Conservation (phyloP, 75 land plant species). For the Sequoiadendron giganteum region DNA sequence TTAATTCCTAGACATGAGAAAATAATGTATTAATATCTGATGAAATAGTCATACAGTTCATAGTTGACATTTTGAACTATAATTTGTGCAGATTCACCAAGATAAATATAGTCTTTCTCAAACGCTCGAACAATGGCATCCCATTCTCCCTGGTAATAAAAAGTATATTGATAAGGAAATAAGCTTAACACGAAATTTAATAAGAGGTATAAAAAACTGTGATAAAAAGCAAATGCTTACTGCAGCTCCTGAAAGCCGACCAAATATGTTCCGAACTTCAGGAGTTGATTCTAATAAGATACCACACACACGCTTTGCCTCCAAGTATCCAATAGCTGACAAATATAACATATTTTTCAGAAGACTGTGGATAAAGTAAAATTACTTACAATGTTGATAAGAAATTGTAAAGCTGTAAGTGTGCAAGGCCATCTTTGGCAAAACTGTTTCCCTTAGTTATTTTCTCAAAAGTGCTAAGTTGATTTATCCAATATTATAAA, state of each 20-base stretch:
- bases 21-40: background rate
- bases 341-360: background rate
- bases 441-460: background rate
- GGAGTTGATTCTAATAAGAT: slow-evolving; percentile 58
- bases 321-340: slow-evolving; percentile 85
- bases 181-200: background rate
- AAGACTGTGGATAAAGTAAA: background rate
- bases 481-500: background rate
- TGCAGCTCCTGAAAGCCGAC: slow-evolving; percentile 84
- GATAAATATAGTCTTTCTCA: slow-evolving; percentile 88
- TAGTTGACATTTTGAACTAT: slow-evolving; percentile 91
- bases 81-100: slow-evolving; percentile 95
- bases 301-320: slow-evolving; percentile 69
- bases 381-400: background rate
- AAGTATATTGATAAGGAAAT: background rate
- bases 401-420: background rate
- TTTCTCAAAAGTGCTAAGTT: background rate
- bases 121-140: slow-evolving; percentile 74
- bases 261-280: slow-evolving; percentile 86
- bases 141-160: slow-evolving; percentile 83
- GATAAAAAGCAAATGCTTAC: slow-evolving; percentile 35
- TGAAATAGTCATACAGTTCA: slow-evolving; percentile 68
- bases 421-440: background rate
- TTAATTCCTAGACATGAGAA: background rate
- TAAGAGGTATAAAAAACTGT: background rate